phyloP scores from a whole-genome alignment of 768 basidiomycete species.

The Collybia sordida region DNA sequence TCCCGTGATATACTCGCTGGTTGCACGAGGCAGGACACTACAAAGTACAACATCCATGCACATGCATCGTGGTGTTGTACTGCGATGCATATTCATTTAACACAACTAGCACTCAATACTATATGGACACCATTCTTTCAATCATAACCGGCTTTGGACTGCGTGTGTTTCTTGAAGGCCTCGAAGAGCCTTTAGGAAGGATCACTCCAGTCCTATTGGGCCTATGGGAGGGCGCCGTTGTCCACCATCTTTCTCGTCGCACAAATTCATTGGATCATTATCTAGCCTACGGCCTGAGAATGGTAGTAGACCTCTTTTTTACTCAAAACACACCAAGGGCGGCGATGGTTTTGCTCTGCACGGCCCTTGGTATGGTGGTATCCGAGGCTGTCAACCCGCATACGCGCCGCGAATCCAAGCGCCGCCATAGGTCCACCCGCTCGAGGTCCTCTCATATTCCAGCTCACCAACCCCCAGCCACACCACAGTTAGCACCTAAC shows the following conservation, averaged over 20 bases:
- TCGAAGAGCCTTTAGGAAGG: conserved; percentile 23
- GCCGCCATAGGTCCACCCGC: conserved; percentile 25
- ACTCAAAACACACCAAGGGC: conserved; percentile 31
- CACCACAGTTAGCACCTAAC: conserved; percentile 3
- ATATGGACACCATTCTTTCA: conserved; percentile 44
- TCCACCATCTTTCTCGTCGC: conserved; percentile 34
- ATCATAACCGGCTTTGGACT: conserved; percentile 42
- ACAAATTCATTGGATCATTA: conserved; percentile 35
- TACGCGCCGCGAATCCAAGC: conserved; percentile 24
- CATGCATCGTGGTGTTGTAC: conserved; percentile 1
- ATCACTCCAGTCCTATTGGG: conserved; percentile 38
- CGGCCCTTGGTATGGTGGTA: conserved; percentile 29
- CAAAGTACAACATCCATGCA: conserved; percentile 2
- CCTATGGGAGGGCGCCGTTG: conserved; percentile 66
- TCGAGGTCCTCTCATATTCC: conserved; percentile 29
- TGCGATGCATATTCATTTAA: conserved; percentile 11
- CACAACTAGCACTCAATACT: not conserved
- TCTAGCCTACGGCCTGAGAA: conserved; percentile 42
- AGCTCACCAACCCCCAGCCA: conserved; percentile 10
- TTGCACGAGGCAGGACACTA: conserved; percentile 8
- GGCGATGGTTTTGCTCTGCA: conserved; percentile 37
- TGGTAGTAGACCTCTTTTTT: conserved; percentile 41
- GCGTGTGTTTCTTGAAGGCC: conserved; percentile 30
- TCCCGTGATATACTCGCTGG: conserved; percentile 3
- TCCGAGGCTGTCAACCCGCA: conserved; percentile 31